A percentile compares a stretch with the other conserved stretches of the same genome.
These are phyloP conservation scores for Euphorbia pulcherrima DNA, from an alignment of 345 rosid species.

Conservation along the genomic window DNA sequence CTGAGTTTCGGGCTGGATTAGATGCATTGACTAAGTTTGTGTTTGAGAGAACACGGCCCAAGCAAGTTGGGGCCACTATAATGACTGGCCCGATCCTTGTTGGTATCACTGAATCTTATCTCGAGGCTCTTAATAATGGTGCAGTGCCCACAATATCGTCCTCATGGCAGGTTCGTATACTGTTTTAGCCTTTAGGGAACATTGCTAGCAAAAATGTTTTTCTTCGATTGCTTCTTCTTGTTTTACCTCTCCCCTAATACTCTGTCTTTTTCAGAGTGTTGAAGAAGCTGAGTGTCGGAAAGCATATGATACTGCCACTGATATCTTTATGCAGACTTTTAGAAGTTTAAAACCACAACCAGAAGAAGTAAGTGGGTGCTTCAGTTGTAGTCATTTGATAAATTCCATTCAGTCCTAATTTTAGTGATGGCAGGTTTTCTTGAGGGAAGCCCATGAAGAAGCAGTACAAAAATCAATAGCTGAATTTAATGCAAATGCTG, in stretches of 20 bases:
- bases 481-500: constrained; percentile 66
- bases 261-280: constrained; percentile 63
- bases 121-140: constrained; percentile 93
- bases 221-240: neutral
- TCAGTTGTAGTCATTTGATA: constrained; percentile 13
- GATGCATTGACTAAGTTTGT: constrained; percentile 93
- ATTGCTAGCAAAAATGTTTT: neutral
- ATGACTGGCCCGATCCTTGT: constrained; percentile 93
- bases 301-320: constrained; percentile 82
- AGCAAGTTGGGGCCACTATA: constrained; percentile 83
- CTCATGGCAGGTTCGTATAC: constrained; percentile 86
- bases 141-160: constrained; percentile 97
- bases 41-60: constrained; percentile 95
- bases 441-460: constrained; percentile 90
- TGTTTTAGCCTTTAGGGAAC: constrained; percentile 12
- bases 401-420: constrained; percentile 28
- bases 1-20: constrained; percentile 79
- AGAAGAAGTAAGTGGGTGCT: constrained; percentile 63
- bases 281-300: constrained; percentile 96
- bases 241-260: neutral
- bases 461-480: constrained; percentile 71
- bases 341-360: constrained; percentile 71
- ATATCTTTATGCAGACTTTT: constrained; percentile 60
- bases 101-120: constrained; percentile 81
- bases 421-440: constrained; percentile 46